phyloP scores from a whole-genome alignment of 371 early-diverging fungal species.

The Dinochytrium kinnereticum region DNA sequence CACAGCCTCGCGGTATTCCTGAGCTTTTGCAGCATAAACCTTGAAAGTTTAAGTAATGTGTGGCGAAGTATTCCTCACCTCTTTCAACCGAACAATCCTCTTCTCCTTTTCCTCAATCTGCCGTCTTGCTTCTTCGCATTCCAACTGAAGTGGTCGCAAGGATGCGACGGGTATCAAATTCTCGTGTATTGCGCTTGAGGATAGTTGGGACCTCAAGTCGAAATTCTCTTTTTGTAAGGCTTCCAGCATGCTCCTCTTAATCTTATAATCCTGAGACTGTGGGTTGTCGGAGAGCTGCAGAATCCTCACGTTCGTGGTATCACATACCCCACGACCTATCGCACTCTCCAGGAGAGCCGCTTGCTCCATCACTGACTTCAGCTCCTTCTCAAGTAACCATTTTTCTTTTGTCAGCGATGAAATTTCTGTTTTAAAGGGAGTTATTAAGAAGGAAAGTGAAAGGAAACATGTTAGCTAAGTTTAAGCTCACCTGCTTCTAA shows the following conservation, averaged over 20 bases:
- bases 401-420: constrained; percentile 38
- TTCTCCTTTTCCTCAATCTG: constrained; percentile 62
- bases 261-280: constrained; percentile 63
- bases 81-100: constrained; percentile 67
- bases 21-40: constrained; percentile 65
- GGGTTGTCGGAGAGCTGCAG: constrained; percentile 79
- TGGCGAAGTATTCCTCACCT: constrained; percentile 47
- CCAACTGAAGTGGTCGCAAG: constrained; percentile 60
- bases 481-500: constrained; percentile 19
- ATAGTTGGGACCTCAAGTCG: constrained; percentile 47
- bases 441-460: constrained; percentile 11
- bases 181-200: neutral
- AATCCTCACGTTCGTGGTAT: constrained; percentile 60
- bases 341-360: constrained; percentile 59
- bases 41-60: constrained; percentile 22
- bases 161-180: constrained; percentile 60
- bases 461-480: no score
- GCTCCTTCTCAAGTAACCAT: constrained; percentile 38
- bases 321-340: constrained; percentile 70
- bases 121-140: constrained; percentile 54
- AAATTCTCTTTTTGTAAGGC: constrained; percentile 67
- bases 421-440: neutral
- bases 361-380: constrained; percentile 38
- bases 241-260: constrained; percentile 67
- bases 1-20: constrained; percentile 72